A percentile compares a stretch with the other conserved stretches of the same genome.
Evolutionary conservation across 805 yeast species (phyloP).

Genomic region (Ogataea paradorogensis): DNA sequence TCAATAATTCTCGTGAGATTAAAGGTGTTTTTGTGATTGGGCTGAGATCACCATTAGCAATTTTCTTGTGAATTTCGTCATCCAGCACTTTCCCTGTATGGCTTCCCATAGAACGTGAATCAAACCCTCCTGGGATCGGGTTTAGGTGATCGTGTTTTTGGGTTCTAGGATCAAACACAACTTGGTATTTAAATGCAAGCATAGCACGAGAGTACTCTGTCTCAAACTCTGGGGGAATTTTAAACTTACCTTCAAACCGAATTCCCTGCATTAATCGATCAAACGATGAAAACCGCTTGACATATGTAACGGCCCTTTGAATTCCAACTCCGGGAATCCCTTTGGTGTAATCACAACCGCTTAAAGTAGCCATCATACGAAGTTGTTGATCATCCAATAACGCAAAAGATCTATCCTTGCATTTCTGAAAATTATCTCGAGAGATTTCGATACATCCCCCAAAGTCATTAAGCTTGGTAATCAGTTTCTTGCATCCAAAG

Average conservation of each 20-base stretch:
- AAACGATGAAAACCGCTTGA: slow-evolving; percentile 48
- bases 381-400: slow-evolving; percentile 54
- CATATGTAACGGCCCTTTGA: slow-evolving; percentile 64
- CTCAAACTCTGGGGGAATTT: slow-evolving; percentile 55
- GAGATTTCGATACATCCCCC: slow-evolving; percentile 69
- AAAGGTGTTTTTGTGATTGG: slow-evolving; percentile 56
- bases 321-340: slow-evolving; percentile 84
- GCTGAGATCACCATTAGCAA: slow-evolving; percentile 65
- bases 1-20: slow-evolving; percentile 41
- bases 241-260: slow-evolving; percentile 55
- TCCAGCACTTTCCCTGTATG: slow-evolving; percentile 48
- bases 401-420: slow-evolving; percentile 40
- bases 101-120: slow-evolving; percentile 22
- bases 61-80: slow-evolving; percentile 45
- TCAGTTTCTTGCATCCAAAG: slow-evolving; percentile 74
- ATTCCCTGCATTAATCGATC: slow-evolving; percentile 57
- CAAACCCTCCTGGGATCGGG: slow-evolving; percentile 43
- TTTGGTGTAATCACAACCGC: slow-evolving; percentile 96
- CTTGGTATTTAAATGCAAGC: slow-evolving; percentile 77
- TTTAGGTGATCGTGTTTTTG: slow-evolving; percentile 54
- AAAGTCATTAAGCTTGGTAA: slow-evolving; percentile 77
- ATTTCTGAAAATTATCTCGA: slow-evolving; percentile 46
- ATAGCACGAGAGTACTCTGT: slow-evolving; percentile 64
- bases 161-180: slow-evolving; percentile 72
- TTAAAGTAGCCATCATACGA: slow-evolving; percentile 73